Evolutionary conservation across 2,329 filamentous ascomycete genomes (phyloP), one percentile per base, ranked within the genome.

Genomic region (Phaeomoniella chlamydospora): DNA sequence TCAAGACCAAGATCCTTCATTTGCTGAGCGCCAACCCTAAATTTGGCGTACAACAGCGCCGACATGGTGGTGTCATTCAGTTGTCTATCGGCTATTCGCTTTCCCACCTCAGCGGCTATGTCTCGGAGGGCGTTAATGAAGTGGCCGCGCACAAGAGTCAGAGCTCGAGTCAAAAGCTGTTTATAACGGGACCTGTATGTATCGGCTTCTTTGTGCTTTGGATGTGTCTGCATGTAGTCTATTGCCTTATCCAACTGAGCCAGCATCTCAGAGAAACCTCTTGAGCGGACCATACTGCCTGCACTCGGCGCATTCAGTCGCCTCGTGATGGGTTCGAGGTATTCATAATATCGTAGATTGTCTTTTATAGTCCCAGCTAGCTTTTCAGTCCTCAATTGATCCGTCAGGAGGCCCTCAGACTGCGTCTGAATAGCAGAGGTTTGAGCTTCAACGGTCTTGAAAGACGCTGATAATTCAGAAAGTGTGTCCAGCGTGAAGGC

Each of bases 331-430:
- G 80, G 86, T 44, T 98, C 90, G 4, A 98, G 70, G 52, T 94
- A 94, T 14, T 81, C 75, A 56, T 98, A 98, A 58, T 93, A 94
- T 51, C 87, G 78, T n/a, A 94, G 65, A 47, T 94, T 92, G 15
- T 83, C 81, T 16, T 83, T 80, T 38, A 98, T 80, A 39, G 86
- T 79, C 45, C 92, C 75, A 2, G 86, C 85, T 30, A 98, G 69
- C 44, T 70, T 72, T 42, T 83, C 77, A 29, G 94, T 68, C 15
- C 82, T 75, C 47, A 71, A 74, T 59, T 96, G 86, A 48, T 94
- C 87, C 1, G 72, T 67, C 18, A 96, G 63, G 2, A 98, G 68
- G 38, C 84, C 81, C 52, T 94, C 85, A 58, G 90, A 98, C 57
- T 93, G 86, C 33, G 80, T 75, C 53, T 87, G 83, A 62, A 98